These are phyloP conservation scores for Mrakia hoshinonis DNA, from an alignment of 768 basidiomycete genomes.

Conservation along the genomic window DNA sequence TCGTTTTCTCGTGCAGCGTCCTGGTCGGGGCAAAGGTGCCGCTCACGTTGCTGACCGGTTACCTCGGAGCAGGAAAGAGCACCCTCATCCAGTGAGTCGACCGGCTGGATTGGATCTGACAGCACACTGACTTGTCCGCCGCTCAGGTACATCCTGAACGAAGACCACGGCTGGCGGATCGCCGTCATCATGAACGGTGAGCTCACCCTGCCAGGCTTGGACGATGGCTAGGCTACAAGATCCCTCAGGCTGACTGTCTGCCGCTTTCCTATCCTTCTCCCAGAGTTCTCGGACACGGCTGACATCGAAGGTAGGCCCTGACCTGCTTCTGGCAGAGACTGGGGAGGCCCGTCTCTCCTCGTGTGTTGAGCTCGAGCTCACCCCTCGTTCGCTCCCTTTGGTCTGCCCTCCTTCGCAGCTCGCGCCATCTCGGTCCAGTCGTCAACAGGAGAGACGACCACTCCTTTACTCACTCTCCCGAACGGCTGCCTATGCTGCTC, in stretches of 20 bases:
- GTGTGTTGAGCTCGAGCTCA: slow-evolving; percentile 6
- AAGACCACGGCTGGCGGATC: slow-evolving; percentile 26
- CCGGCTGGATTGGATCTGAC: background rate
- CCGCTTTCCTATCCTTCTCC: background rate
- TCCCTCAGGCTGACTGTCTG: background rate
- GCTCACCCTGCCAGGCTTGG: background rate
- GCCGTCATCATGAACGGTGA: slow-evolving; percentile 31
- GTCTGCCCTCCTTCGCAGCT: slow-evolving; percentile 7
- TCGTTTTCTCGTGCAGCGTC: background rate
- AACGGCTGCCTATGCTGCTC: slow-evolving; percentile 97
- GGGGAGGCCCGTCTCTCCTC: background rate
- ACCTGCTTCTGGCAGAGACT: background rate
- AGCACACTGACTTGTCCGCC: background rate
- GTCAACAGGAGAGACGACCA: slow-evolving; percentile 3
- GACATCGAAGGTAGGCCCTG: slow-evolving; percentile 22
- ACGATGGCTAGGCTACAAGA: background rate
- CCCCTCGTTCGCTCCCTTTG: background rate
- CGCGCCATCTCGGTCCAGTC: slow-evolving; percentile 26
- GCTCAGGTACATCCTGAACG: slow-evolving; percentile 25
- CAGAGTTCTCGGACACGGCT: slow-evolving; percentile 29
- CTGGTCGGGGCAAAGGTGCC: slow-evolving; percentile 29
- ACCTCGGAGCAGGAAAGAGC: slow-evolving; percentile 27
- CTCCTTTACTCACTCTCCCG: slow-evolving; percentile 25
- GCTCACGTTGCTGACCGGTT: slow-evolving; percentile 24
- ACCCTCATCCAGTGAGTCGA: slow-evolving; percentile 23